Evolutionary conservation across 2,329 filamentous ascomycete genomes (phyloP).

Genomic region (Helicocarpus griseus): DNA sequence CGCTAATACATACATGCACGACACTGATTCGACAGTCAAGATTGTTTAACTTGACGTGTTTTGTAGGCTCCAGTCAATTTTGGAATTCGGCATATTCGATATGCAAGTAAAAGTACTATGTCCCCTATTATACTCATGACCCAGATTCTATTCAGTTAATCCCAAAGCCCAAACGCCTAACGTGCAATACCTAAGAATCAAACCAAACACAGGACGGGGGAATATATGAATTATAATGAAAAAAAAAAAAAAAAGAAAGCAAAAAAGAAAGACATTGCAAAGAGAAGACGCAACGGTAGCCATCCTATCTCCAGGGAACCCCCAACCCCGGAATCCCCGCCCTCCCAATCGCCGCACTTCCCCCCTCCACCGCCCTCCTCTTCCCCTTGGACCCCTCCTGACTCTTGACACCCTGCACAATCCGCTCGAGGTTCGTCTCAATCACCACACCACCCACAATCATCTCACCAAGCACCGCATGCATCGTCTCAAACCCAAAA

Average conservation of each 20-base stretch:
- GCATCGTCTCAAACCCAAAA: conserved; percentile 96
- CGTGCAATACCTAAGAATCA: background rate
- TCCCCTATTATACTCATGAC: background rate
- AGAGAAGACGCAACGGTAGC: too few relatives aligned
- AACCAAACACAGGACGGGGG: too few relatives aligned
- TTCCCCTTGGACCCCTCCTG: conserved; percentile 36
- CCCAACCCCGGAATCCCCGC: conserved; percentile 29
- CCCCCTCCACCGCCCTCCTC: conserved; percentile 34
- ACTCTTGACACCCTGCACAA: conserved; percentile 69
- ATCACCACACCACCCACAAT: conserved; percentile 90
- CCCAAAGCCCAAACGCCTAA: background rate
- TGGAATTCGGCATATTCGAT: background rate
- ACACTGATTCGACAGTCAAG: background rate
- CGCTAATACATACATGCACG: background rate
- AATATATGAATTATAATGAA: too few relatives aligned
- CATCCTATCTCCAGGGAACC: conserved; percentile 27
- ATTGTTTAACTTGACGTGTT: too few relatives aligned
- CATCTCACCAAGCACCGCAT: conserved; percentile 86
- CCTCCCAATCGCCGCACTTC: conserved; percentile 28
- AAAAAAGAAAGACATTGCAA: background rate
- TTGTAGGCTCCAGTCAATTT: too few relatives aligned
- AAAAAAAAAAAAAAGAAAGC: background rate
- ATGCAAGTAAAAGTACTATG: background rate
- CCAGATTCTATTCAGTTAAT: background rate
- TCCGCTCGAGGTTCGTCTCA: conserved; percentile 80